Base-by-base conservation (phyloP, 495 filamentous ascomycete species). In the Aspergillus leporis region DNA sequence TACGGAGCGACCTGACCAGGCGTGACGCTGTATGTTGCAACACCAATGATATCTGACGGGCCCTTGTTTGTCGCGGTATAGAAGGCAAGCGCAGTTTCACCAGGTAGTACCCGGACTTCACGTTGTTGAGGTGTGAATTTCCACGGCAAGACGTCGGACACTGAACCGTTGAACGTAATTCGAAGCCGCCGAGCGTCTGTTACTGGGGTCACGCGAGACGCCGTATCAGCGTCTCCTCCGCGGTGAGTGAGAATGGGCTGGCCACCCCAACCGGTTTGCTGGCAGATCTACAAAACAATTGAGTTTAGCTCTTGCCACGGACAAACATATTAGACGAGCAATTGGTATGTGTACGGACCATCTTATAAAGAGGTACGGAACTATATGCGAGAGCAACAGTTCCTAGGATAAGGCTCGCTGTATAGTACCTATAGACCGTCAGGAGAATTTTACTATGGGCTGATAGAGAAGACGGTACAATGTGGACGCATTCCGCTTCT, bases 41-140 rank as follows among this genome's bases (percentile, higher is more conserved):
- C 91, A 43, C 95, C 95, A 66, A 99, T 97, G 61, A 99, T 97
- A 75, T 98, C 94, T 61, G 88, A 80, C 32, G 87, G 82, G 65
- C 89, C 88, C 60, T 85, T 87, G 74, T 99, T 99, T 45, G 91
- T 96, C 5, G 95, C 95, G 18, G 91, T 98, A 78, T 96, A 99
- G 75, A 99, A 99, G 3, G 95, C 95, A 56, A 99, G 81, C 19
- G 95, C 95, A 4, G 95, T 99, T 77, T 99, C 94, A 18, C 95
- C 95, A 0, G 95, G 95, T 4, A 97, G 77, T 0, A 99, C 92
- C 18, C 91, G 87, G 47, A 99, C 94, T 76, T 99, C 94, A 28
- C 95, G 88, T 74, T 99, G 94, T 74, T 99, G 95, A 1, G 94
- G 94, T 4, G 85, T 86, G 71, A 99, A 99, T 69, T 96, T 97